Evolutionary conservation across 345 rosid genomes (phyloP).

Genomic region (Viola odorata): DNA sequence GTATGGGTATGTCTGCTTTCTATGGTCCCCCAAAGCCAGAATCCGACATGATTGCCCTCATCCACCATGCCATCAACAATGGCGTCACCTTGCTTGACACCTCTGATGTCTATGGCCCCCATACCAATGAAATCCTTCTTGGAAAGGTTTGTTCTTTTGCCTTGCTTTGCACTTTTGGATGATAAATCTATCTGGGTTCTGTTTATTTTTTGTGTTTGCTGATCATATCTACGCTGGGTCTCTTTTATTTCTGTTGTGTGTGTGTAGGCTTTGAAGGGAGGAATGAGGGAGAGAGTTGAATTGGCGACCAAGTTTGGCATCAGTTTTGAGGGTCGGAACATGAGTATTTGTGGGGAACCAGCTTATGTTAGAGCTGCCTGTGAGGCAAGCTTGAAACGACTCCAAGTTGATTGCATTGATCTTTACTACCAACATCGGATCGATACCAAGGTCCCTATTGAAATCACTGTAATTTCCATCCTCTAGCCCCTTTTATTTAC

Average conservation of each 20-base stretch:
- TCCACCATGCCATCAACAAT: too few relatives aligned
- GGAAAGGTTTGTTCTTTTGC: too few relatives aligned
- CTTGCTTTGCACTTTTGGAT: too few relatives aligned
- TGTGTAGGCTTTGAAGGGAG: neutral
- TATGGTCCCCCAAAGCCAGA: too few relatives aligned
- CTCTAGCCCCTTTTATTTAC: too few relatives aligned
- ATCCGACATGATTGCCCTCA: too few relatives aligned
- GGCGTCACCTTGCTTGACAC: too few relatives aligned
- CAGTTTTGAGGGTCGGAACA: slow-evolving; percentile 13
- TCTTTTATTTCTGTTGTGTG: neutral
- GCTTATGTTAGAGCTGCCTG: slow-evolving; percentile 36
- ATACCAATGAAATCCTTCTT: too few relatives aligned
- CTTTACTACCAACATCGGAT: slow-evolving; percentile 24
- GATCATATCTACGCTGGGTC: neutral
- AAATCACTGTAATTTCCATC: slow-evolving; percentile 9
- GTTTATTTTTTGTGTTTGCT: neutral
- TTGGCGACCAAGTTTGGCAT: slow-evolving; percentile 50
- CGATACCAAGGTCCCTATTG: slow-evolving; percentile 18
- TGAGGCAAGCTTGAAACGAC: slow-evolving; percentile 13
- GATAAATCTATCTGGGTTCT: too few relatives aligned
- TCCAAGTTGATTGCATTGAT: slow-evolving; percentile 17
- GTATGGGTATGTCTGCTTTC: too few relatives aligned
- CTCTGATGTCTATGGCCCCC: too few relatives aligned
- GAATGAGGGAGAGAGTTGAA: slow-evolving; percentile 25
- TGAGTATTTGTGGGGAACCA: slow-evolving; percentile 40